These are phyloP conservation scores for Eucalyptus fibrosa DNA, from an alignment of 345 rosid species.

Conservation along the genomic window DNA sequence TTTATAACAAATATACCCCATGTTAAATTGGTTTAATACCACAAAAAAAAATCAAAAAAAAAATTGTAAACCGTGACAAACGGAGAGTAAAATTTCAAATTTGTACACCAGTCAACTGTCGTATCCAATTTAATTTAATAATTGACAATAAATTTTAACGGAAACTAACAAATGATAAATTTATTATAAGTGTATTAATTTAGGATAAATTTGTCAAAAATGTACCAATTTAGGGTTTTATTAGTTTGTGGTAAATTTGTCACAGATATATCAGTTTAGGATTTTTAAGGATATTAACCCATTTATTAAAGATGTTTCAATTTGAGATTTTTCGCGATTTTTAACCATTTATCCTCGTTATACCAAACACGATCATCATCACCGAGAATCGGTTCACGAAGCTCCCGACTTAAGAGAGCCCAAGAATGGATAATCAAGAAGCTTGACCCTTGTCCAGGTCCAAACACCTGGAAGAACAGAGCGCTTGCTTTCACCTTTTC, in stretches of 20 bases:
- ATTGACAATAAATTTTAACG: too few relatives aligned
- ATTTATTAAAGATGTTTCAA: rapidly evolving
- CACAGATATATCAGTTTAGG: rapidly evolving
- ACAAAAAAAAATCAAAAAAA: too few relatives aligned
- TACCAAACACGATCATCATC: neutral
- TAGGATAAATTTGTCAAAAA: rapidly evolving
- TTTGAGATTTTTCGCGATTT: too few relatives aligned
- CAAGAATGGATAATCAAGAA: neutral
- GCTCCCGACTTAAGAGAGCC: neutral
- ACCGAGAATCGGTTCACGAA: neutral
- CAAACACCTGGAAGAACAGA: neutral
- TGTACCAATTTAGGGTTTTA: too few relatives aligned
- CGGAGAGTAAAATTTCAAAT: too few relatives aligned
- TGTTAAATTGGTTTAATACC: too few relatives aligned
- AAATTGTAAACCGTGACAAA: too few relatives aligned
- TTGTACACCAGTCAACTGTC: rapidly evolving
- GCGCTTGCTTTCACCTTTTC: neutral
- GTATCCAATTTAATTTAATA: too few relatives aligned
- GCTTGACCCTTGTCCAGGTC: neutral
- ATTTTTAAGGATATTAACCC: too few relatives aligned
- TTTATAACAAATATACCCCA: too few relatives aligned
- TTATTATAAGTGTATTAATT: rapidly evolving
- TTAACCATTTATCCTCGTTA: too few relatives aligned
- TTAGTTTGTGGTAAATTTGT: rapidly evolving
- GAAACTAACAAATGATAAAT: rapidly evolving